These are phyloP conservation scores for Leucocoprinus sp. DNA, from an alignment of 768 basidiomycete species.

Conservation along the genomic window DNA sequence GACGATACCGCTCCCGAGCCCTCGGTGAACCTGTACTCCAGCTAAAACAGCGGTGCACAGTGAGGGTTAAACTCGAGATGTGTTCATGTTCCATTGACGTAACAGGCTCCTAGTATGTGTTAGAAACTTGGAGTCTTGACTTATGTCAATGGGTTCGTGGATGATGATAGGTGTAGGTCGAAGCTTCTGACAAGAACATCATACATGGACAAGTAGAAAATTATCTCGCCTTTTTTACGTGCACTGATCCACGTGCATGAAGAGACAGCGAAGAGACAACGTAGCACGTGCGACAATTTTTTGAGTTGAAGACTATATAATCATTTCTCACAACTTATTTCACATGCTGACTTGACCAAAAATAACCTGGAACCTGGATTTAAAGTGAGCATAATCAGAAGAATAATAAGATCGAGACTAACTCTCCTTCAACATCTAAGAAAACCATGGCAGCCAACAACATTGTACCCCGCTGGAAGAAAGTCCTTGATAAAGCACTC, in stretches of 20 bases:
- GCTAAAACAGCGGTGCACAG: constrained; percentile 52
- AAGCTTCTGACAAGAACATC: no score
- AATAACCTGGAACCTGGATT: no score
- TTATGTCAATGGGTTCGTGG: constrained; percentile 41
- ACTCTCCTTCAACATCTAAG: not conserved
- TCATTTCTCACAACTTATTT: no score
- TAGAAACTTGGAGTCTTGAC: constrained; percentile 56
- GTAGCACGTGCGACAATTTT: no score
- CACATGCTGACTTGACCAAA: no score
- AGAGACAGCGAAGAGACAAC: no score
- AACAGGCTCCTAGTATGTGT: constrained; percentile 52
- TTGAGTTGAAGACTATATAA: no score
- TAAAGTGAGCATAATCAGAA: no score
- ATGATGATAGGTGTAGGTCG: no score
- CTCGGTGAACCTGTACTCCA: constrained; percentile 35
- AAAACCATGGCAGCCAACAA: not conserved
- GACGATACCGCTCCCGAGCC: constrained; percentile 35
- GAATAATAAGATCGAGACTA: no score
- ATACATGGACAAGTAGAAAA: not conserved
- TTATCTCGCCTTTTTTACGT: no score
- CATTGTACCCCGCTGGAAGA: constrained; percentile 10
- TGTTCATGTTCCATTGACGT: constrained; percentile 62
- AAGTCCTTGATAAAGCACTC: constrained; percentile 8
- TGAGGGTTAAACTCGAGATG: constrained; percentile 26
- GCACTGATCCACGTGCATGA: no score